Conservation (phyloP, 306 rosid species). For the Macrotyloma uniflorum region DNA sequence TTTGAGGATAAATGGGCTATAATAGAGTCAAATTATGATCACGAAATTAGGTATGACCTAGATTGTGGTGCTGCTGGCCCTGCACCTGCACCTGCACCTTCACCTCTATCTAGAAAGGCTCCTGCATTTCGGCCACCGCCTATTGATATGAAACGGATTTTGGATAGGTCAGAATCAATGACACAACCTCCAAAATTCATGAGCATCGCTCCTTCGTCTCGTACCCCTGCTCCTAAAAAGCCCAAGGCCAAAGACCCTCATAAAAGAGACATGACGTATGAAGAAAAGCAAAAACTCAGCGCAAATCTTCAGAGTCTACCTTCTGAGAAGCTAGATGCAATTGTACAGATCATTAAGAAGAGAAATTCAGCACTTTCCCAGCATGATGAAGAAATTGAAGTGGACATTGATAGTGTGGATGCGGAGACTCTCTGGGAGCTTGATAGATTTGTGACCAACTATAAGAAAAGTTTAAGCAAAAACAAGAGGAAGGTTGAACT, state of each 20-base stretch:
- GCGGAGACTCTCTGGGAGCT: conserved; percentile 98
- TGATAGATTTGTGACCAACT: conserved; percentile 93
- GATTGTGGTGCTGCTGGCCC: conserved; percentile 57
- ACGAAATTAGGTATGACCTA: conserved; percentile 64
- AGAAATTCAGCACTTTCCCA: conserved; percentile 71
- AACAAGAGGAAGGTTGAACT: conserved; percentile 86
- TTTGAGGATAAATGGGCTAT: conserved; percentile 94
- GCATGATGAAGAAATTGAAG: conserved; percentile 94
- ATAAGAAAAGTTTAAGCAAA: conserved; percentile 94
- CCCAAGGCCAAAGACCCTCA: conserved; percentile 94
- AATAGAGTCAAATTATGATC: conserved; percentile 79
- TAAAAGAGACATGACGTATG: conserved; percentile 93
- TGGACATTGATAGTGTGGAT: conserved; percentile 94
- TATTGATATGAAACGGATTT: conserved; percentile 78
- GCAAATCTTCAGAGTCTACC: conserved; percentile 82
- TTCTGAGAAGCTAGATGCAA: conserved; percentile 77
- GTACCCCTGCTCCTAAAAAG: conserved; percentile 95
- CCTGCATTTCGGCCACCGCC: conserved; percentile 63
- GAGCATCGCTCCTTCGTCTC: conserved; percentile 61
- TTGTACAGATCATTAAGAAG: conserved; percentile 84
- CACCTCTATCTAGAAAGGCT: conserved; percentile 69
- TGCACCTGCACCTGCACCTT: conserved; percentile 65
- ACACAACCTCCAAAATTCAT: conserved; percentile 53
- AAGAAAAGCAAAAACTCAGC: conserved; percentile 90
- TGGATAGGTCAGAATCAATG: conserved; percentile 79